A percentile compares a stretch with the other conserved stretches of the same genome.
phyloP scores from a whole-genome alignment of 1,139 yeast genomes.

The Pichia sp. region DNA sequence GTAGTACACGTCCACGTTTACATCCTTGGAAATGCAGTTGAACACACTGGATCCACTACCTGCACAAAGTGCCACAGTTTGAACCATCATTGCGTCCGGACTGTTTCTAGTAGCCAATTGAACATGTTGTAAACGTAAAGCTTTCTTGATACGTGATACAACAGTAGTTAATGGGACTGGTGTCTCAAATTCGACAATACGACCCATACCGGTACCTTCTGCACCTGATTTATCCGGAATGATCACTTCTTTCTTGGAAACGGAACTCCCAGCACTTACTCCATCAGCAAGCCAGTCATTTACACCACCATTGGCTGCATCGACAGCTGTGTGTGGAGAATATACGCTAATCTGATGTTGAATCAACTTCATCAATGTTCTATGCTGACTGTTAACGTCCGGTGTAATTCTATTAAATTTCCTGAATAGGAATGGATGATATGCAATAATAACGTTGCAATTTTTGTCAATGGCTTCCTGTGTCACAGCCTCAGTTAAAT shows the following conservation, averaged over 20 bases:
- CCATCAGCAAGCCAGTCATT: slow-evolving; percentile 84
- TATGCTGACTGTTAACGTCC: slow-evolving; percentile 66
- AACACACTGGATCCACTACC: slow-evolving; percentile 85
- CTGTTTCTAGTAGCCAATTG: slow-evolving; percentile 50
- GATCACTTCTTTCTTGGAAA: slow-evolving; percentile 29
- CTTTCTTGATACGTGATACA: slow-evolving; percentile 48
- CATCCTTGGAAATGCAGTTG: slow-evolving; percentile 43
- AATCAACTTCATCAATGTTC: slow-evolving; percentile 64
- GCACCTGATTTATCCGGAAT: slow-evolving; percentile 31
- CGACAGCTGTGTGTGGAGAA: slow-evolving; percentile 94
- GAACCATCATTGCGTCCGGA: slow-evolving; percentile 34
- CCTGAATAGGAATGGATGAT: slow-evolving; percentile 91
- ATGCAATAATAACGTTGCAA: slow-evolving; percentile 63
- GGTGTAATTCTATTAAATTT: slow-evolving; percentile 72
- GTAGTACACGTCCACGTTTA: slow-evolving; percentile 64
- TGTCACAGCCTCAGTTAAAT: slow-evolving; percentile 76
- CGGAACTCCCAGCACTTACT: slow-evolving; percentile 31
- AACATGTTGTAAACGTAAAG: slow-evolving; percentile 47
- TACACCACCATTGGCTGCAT: slow-evolving; percentile 87
- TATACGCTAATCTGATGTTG: slow-evolving; percentile 79
- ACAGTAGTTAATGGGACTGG: slow-evolving; percentile 43
- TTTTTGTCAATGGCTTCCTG: slow-evolving; percentile 66
- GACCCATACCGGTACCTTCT: slow-evolving; percentile 72
- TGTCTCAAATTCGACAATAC: slow-evolving; percentile 48
- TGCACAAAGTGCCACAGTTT: slow-evolving; percentile 81